Percentiles rank a stretch among this genome's conserved stretches.
These are phyloP conservation scores for Phaeosphaeria sp. DNA, from an alignment of 2,329 filamentous ascomycete genomes.

Conservation along the genomic window DNA sequence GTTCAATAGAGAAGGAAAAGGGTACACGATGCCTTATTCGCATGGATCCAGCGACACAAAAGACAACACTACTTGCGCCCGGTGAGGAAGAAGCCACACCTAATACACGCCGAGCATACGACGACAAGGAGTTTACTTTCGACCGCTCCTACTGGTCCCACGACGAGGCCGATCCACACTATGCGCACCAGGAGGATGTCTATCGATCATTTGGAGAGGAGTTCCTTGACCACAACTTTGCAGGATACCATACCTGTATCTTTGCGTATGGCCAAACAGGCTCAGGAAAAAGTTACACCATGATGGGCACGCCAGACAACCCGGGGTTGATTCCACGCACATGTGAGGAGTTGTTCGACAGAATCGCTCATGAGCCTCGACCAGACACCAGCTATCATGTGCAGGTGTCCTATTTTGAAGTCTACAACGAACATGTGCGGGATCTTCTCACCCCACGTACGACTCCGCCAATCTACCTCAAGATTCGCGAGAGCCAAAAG, in stretches of 20 bases:
- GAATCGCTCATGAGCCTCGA: slow-evolving; percentile 83
- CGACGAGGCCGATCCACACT: slow-evolving; percentile 77
- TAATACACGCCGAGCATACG: slow-evolving; percentile 74
- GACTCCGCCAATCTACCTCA: slow-evolving; percentile 87
- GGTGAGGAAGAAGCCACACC: slow-evolving; percentile 57
- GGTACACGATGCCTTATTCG: slow-evolving; percentile 83
- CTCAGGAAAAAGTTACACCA: slow-evolving; percentile 97
- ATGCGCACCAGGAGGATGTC: slow-evolving; percentile 89
- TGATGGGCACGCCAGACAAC: slow-evolving; percentile 87
- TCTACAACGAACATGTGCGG: slow-evolving; percentile 98
- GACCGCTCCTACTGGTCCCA: slow-evolving; percentile 99
- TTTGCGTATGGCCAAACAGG: slow-evolving; percentile 99
- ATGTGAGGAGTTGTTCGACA: slow-evolving; percentile 93
- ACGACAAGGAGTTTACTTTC: slow-evolving; percentile 93
- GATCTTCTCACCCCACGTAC: slow-evolving; percentile 85
- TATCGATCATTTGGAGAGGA: slow-evolving; percentile 95
- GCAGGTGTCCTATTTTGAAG: slow-evolving; percentile 97
- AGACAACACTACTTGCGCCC: slow-evolving; percentile 80
- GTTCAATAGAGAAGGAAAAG: slow-evolving; percentile 73
- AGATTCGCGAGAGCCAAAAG: slow-evolving; percentile 92
- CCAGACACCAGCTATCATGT: slow-evolving; percentile 97
- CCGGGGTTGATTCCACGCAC: slow-evolving; percentile 93
- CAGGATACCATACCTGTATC: slow-evolving; percentile 98
- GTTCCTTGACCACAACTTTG: slow-evolving; percentile 98
- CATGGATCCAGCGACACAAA: slow-evolving; percentile 88